phyloP scores from a whole-genome alignment of 345 rosid genomes.

The Turnera subulata region DNA sequence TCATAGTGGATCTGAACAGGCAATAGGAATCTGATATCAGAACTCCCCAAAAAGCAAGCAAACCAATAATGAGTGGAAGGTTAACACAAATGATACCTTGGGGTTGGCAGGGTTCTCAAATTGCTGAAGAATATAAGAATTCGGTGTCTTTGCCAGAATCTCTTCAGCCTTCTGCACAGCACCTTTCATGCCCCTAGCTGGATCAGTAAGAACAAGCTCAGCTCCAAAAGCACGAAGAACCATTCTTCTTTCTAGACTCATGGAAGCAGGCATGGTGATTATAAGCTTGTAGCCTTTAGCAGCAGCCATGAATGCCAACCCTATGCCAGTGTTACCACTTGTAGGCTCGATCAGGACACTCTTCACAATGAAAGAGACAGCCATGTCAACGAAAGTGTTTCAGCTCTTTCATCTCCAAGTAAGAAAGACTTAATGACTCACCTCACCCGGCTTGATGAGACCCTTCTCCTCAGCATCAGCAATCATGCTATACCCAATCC shows the following conservation, averaged over 20 bases:
- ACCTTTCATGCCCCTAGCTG: slow-evolving; percentile 64
- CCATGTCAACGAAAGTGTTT: slow-evolving; percentile 10
- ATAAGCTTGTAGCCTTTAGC: slow-evolving; percentile 69
- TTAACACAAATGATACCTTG: slow-evolving; percentile 40
- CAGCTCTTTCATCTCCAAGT: too few species aligned
- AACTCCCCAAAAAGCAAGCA: slow-evolving; percentile 1
- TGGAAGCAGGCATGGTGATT: slow-evolving; percentile 72
- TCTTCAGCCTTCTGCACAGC: slow-evolving; percentile 72
- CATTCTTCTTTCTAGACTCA: slow-evolving; percentile 86
- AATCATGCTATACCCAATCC: slow-evolving; percentile 79
- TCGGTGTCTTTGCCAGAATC: slow-evolving; percentile 52
- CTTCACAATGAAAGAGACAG: slow-evolving; percentile 28
- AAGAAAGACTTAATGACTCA: slow-evolving; percentile 26
- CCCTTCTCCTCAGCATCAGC: slow-evolving; percentile 75
- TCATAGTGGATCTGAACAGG: slow-evolving; percentile 53
- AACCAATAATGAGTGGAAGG: slow-evolving; percentile 3
- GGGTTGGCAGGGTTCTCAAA: slow-evolving; percentile 73
- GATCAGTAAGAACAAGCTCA: slow-evolving; percentile 68
- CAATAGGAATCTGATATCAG: neutral
- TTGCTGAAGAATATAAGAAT: slow-evolving; percentile 60
- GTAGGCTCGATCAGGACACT: slow-evolving; percentile 74
- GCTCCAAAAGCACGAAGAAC: slow-evolving; percentile 76
- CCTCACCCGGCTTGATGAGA: slow-evolving; percentile 60
- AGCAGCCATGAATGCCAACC: slow-evolving; percentile 75
- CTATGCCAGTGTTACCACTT: slow-evolving; percentile 69